phyloP scores from a whole-genome alignment of 202 grass and related monocot species.

The Cymbopogon flexuosus region DNA sequence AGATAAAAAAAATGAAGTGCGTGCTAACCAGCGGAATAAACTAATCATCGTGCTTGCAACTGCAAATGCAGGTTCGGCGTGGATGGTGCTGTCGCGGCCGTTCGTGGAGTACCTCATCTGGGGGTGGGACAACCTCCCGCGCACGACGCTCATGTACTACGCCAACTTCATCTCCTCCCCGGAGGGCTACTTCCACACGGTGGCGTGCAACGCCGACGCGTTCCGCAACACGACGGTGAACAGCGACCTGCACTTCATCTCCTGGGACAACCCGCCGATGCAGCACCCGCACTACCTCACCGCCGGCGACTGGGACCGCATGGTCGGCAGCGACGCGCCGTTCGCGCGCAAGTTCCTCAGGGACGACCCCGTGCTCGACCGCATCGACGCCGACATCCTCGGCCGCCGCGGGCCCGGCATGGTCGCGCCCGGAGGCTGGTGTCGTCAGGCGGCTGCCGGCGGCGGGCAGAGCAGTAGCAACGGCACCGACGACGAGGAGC shows the following conservation, averaged over 20 bases:
- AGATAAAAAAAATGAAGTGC: neutral
- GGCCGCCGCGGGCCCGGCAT: conserved; percentile 13
- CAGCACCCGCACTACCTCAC: conserved; percentile 82
- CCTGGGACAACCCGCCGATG: conserved; percentile 87
- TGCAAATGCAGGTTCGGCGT: conserved; percentile 48
- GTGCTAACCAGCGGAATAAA: neutral
- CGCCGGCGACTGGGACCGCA: conserved; percentile 44
- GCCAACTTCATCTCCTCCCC: too few species aligned
- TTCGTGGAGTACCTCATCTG: conserved; percentile 89
- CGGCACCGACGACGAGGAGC: neutral
- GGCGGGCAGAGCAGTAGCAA: neutral
- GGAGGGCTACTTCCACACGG: too few species aligned
- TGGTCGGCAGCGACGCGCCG: conserved; percentile 61
- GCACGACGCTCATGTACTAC: conserved; percentile 13
- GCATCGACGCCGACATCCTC: conserved; percentile 62
- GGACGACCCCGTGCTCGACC: conserved; percentile 57
- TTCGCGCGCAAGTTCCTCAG: conserved; percentile 75
- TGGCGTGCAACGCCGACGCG: too few species aligned
- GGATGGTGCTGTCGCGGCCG: conserved; percentile 65
- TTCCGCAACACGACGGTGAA: too few species aligned
- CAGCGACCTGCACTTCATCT: conserved; percentile 35
- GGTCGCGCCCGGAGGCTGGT: conserved; percentile 68
- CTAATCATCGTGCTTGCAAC: too few species aligned
- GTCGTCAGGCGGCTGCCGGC: neutral
- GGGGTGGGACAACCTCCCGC: conserved; percentile 90